A percentile compares a stretch with the other conserved stretches of the same genome.
Evolutionary conservation across 148 eudicot species (phyloP).

Genomic region (Cornus suecica): DNA sequence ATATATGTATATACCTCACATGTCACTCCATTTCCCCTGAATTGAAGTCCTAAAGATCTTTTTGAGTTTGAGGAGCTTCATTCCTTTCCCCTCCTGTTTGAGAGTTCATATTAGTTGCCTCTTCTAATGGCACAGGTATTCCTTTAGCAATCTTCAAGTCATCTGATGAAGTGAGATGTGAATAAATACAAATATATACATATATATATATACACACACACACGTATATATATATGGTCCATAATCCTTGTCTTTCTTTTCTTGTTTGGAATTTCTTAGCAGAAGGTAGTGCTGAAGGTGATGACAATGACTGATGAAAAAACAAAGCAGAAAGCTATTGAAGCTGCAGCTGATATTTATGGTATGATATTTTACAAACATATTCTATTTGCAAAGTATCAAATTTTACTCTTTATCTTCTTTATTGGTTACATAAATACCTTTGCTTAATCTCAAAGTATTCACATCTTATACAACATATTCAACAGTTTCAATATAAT

Average conservation of each 20-base stretch:
- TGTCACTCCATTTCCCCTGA: neutral
- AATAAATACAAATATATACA: no score
- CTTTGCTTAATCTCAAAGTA: no score
- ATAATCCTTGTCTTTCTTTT: neutral
- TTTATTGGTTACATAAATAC: neutral
- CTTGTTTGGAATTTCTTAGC: conserved; percentile 9
- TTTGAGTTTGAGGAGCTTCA: neutral
- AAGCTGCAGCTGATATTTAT: conserved; percentile 73
- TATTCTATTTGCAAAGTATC: no score
- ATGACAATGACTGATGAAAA: conserved; percentile 79
- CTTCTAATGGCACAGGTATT: neutral
- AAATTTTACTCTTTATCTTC: no score
- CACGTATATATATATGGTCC: neutral
- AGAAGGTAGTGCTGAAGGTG: conserved; percentile 71
- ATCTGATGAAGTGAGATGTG: no score
- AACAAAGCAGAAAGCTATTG: conserved; percentile 75
- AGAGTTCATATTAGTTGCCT: neutral
- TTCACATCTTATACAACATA: no score
- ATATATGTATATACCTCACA: no score
- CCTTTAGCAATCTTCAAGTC: no score
- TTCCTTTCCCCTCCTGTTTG: neutral
- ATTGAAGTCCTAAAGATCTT: neutral
- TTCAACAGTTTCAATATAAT: no score
- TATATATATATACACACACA: no score
- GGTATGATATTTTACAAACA: conserved; percentile 41